Evolutionary conservation across 306 rosid species (phyloP).

Genomic region (Castanea mollissima): DNA sequence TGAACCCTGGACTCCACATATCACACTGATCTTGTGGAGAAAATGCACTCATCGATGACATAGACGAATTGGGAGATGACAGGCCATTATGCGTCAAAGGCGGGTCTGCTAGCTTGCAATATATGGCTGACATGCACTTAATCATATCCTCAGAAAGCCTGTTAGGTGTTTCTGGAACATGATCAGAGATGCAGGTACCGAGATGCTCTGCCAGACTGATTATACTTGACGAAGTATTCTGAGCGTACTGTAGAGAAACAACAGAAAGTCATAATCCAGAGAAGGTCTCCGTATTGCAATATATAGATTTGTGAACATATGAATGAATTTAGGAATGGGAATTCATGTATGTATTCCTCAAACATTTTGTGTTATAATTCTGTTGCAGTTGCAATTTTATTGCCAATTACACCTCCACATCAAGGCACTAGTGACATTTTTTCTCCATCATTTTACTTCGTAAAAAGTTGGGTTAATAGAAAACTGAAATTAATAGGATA

Average conservation of each 20-base stretch:
- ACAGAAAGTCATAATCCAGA: conserved; percentile 29
- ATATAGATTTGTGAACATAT: not conserved
- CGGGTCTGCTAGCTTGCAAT: conserved; percentile 88
- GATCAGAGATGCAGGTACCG: conserved; percentile 81
- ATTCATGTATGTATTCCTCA: no score
- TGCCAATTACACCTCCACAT: not conserved
- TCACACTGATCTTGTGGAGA: conserved; percentile 75
- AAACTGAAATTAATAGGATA: not conserved
- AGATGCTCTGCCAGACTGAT: conserved; percentile 96
- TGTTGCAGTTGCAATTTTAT: no score
- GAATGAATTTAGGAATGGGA: no score
- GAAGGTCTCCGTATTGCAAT: conserved; percentile 6
- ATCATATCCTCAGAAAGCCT: conserved; percentile 92
- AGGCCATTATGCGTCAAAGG: conserved; percentile 63
- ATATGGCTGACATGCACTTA: conserved; percentile 86
- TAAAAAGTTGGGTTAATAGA: not conserved
- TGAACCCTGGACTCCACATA: conserved; percentile 80
- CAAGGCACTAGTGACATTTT: not conserved
- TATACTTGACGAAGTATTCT: conserved; percentile 59
- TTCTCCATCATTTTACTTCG: not conserved
- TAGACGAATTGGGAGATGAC: conserved; percentile 79
- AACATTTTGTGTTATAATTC: not conserved
- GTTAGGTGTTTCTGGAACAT: conserved; percentile 67
- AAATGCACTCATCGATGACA: conserved; percentile 72
- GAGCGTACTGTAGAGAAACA: conserved; percentile 62